A percentile compares a stretch with the other conserved stretches of the same genome.
phyloP scores from a whole-genome alignment of 2,329 filamentous ascomycete genomes.

The Pseudogymnoascus sp. region DNA sequence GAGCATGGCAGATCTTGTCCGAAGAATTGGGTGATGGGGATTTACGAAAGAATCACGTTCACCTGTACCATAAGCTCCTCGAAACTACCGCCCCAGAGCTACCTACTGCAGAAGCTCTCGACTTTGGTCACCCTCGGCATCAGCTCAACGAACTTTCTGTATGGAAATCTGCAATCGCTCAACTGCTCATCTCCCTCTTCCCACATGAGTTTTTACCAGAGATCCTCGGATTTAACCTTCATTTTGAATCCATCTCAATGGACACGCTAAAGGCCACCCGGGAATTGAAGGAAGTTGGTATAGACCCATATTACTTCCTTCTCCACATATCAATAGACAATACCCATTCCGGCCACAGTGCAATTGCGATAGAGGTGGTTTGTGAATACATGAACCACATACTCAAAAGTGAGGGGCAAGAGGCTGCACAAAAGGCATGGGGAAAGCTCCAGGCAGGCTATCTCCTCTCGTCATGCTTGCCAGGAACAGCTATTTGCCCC shows the following conservation, averaged over 20 bases:
- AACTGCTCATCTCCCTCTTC: conserved; percentile 40
- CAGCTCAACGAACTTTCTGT: conserved; percentile 15
- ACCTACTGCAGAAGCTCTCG: conserved; percentile 15
- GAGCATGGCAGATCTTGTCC: conserved; percentile 41
- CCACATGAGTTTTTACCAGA: conserved; percentile 42
- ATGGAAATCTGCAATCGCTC: conserved; percentile 38
- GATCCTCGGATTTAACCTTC: conserved; percentile 42
- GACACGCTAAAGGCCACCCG: conserved; percentile 33
- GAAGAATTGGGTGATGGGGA: conserved; percentile 44
- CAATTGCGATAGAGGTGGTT: conserved; percentile 36
- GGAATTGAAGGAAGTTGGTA: conserved; percentile 36
- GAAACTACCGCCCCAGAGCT: conserved; percentile 24
- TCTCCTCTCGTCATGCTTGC: conserved; percentile 23
- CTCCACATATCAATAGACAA: conserved; percentile 45
- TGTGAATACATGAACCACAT: conserved; percentile 32
- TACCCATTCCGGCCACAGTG: conserved; percentile 38
- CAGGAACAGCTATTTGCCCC: conserved; percentile 22
- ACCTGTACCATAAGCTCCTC: conserved; percentile 28
- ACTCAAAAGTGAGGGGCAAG: conserved; percentile 22
- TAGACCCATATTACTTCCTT: conserved; percentile 41
- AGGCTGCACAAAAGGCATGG: conserved; percentile 31
- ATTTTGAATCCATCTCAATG: conserved; percentile 36
- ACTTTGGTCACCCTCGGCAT: conserved; percentile 18
- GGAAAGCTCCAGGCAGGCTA: conserved; percentile 36
- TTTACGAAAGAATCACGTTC: conserved; percentile 37